phyloP scores from a whole-genome alignment of 2,329 filamentous ascomycete species.

The Rosellinia necatrix region DNA sequence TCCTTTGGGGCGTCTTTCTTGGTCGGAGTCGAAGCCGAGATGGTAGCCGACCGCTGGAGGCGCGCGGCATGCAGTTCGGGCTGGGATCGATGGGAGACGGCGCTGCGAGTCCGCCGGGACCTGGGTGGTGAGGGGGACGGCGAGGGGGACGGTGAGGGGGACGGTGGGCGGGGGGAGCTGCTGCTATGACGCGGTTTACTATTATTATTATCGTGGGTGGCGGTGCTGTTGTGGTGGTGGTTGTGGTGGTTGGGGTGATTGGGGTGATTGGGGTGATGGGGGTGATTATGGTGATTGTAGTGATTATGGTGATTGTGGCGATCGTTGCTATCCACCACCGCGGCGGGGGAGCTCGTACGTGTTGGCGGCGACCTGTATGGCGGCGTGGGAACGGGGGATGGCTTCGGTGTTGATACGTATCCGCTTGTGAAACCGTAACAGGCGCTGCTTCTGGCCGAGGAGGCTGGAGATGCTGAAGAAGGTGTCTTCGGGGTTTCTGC shows the following conservation, averaged over 20 bases:
- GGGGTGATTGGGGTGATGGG: too few species aligned
- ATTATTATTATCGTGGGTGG: background rate
- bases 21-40: slow-evolving; percentile 39
- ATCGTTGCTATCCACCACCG: background rate
- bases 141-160: too few species aligned
- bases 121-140: slow-evolving; percentile 1
- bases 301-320: too few species aligned
- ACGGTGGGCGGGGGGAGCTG: too few species aligned
- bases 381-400: slow-evolving; percentile 19
- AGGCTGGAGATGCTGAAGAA: slow-evolving; percentile 16
- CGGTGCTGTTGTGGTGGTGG: slow-evolving; percentile 6
- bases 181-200: background rate
- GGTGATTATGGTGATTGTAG: too few species aligned
- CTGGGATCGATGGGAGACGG: slow-evolving; percentile 28
- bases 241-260: too few species aligned
- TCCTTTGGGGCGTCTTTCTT: slow-evolving; percentile 36
- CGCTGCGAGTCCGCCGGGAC: slow-evolving; percentile 31
- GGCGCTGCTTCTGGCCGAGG: slow-evolving; percentile 20
- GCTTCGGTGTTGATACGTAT: slow-evolving; percentile 29
- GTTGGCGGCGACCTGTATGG: slow-evolving; percentile 9
- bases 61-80: slow-evolving; percentile 54
- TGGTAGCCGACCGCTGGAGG: slow-evolving; percentile 50
- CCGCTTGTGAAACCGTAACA: slow-evolving; percentile 31
- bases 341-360: slow-evolving; percentile 14
- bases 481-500: slow-evolving; percentile 23